Percentiles rank a stretch among this genome's conserved stretches.
phyloP scores from a whole-genome alignment of 495 filamentous ascomycete species.

The Aspergillus haitiensis region DNA sequence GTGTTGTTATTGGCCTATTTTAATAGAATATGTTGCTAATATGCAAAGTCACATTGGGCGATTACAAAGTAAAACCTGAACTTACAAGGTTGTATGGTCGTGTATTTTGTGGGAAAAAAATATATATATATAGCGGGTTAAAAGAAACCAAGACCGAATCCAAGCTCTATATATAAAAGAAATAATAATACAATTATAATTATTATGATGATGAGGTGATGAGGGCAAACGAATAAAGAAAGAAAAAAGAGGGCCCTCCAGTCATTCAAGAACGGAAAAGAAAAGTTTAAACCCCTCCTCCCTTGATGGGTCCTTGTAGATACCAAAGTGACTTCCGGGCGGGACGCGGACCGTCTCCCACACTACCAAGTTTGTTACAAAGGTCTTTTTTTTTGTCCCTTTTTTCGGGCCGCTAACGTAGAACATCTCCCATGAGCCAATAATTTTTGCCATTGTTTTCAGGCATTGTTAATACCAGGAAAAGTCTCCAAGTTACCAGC shows the following conservation, averaged over 20 bases:
- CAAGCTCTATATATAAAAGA: too few relatives aligned
- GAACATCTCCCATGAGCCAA: slow-evolving; percentile 17
- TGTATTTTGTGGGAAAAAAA: too few relatives aligned
- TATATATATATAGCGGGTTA: too few relatives aligned
- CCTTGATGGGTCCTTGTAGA: slow-evolving; percentile 12
- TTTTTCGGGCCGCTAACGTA: slow-evolving; percentile 16
- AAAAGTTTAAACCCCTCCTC: slow-evolving; percentile 6
- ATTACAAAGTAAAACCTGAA: too few relatives aligned
- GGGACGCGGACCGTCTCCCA: slow-evolving; percentile 30
- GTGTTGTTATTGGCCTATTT: too few relatives aligned
- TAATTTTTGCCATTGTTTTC: slow-evolving; percentile 17
- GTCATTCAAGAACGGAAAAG: too few relatives aligned
- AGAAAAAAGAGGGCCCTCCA: background rate
- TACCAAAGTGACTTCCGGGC: slow-evolving; percentile 28
- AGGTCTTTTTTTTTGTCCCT: background rate
- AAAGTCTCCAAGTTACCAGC: slow-evolving; percentile 21
- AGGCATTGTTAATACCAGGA: background rate
- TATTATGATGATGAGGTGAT: background rate
- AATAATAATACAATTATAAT: too few relatives aligned
- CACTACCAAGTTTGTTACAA: slow-evolving; percentile 13
- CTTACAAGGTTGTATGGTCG: too few relatives aligned
- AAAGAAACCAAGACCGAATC: too few relatives aligned
- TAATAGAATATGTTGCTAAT: too few relatives aligned
- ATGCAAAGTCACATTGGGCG: too few relatives aligned
- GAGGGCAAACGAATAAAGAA: slow-evolving; percentile 1